A percentile compares a stretch with the other conserved stretches of the same genome.
Evolutionary conservation across 768 basidiomycete genomes (phyloP).

Genomic region (Solioccasus polychromus): DNA sequence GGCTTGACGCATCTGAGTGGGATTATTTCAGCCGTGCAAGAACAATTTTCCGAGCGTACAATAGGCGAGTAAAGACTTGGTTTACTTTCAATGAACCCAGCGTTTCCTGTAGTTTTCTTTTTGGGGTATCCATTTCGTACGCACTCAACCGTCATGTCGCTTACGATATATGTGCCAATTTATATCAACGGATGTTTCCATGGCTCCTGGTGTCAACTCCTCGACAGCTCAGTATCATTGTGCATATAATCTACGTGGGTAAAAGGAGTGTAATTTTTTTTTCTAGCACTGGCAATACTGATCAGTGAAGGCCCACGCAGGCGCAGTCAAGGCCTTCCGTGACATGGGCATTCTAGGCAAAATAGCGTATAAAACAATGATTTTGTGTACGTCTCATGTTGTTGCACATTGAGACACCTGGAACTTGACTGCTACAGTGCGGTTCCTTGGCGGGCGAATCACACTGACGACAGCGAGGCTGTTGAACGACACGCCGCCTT

Average conservation of each 20-base stretch:
- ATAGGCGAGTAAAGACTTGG: no score
- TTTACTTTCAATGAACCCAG: no score
- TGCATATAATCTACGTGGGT: constrained; percentile 35
- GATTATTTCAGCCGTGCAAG: no score
- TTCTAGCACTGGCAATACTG: not conserved
- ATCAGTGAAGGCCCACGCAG: constrained; percentile 47
- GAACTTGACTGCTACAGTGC: no score
- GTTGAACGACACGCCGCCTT: constrained; percentile 51
- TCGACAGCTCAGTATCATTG: constrained; percentile 46
- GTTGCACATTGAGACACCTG: no score
- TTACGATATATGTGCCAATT: no score
- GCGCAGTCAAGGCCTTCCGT: constrained; percentile 49
- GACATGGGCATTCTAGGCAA: constrained; percentile 48
- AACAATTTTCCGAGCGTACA: no score
- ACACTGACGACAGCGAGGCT: constrained; percentile 41
- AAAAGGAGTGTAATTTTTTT: not conserved
- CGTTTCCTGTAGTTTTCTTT: no score
- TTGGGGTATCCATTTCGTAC: no score
- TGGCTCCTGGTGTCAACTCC: constrained; percentile 42
- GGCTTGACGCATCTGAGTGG: no score
- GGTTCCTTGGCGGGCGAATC: constrained; percentile 45
- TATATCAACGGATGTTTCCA: constrained; percentile 35
- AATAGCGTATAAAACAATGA: constrained; percentile 56
- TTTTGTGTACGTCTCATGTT: constrained; percentile 42
- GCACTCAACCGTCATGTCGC: no score